These are phyloP conservation scores for Aspergillus alliaceus DNA, from an alignment of 2,329 filamentous ascomycete species.

Conservation along the genomic window DNA sequence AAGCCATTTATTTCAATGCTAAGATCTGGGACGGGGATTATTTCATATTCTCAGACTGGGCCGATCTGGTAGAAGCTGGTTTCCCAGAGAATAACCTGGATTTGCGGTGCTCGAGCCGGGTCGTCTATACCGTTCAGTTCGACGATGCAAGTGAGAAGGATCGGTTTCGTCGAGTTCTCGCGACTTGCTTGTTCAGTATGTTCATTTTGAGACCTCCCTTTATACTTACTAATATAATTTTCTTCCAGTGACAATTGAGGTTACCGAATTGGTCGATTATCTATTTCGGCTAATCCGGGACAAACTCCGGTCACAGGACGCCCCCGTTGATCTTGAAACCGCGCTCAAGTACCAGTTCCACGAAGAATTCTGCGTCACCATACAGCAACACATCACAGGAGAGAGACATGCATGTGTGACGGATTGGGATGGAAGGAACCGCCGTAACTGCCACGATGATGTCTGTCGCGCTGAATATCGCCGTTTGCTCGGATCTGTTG, in stretches of 20 bases:
- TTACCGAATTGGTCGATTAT: slow-evolving; percentile 26
- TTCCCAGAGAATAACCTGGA: slow-evolving; percentile 7
- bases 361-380: slow-evolving; percentile 21
- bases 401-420: slow-evolving; percentile 32
- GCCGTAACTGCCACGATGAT: slow-evolving; percentile 25
- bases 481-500: slow-evolving; percentile 17
- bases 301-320: slow-evolving; percentile 20
- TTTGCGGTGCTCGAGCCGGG: slow-evolving; percentile 24
- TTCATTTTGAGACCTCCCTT: neutral
- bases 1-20: slow-evolving; percentile 31
- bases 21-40: slow-evolving; percentile 30
- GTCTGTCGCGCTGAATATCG: slow-evolving; percentile 25
- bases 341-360: slow-evolving; percentile 26
- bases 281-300: slow-evolving; percentile 37
- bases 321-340: slow-evolving; percentile 15
- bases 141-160: slow-evolving; percentile 29
- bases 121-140: slow-evolving; percentile 24
- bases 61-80: slow-evolving; percentile 13
- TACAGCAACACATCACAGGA: slow-evolving; percentile 17
- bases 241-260: slow-evolving; percentile 26
- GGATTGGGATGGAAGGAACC: slow-evolving; percentile 31
- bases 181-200: slow-evolving; percentile 32
- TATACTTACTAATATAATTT: neutral
- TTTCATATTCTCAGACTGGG: slow-evolving; percentile 35
- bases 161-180: slow-evolving; percentile 35